Conservation (phyloP, 2,329 filamentous ascomycete genomes). For the Colletotrichum euphorbiae region DNA sequence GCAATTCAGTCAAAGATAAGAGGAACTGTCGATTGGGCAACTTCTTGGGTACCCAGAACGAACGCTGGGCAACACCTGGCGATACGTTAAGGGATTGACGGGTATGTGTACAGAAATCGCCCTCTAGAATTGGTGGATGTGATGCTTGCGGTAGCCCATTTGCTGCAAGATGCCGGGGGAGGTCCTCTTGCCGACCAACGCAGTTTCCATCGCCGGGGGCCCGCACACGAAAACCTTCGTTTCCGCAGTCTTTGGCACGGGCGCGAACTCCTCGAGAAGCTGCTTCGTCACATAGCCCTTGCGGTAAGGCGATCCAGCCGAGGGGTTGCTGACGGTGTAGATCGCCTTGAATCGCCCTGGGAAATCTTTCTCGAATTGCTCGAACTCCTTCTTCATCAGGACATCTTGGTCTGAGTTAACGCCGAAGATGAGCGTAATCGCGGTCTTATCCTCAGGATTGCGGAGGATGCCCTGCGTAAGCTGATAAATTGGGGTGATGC, state of each 20-base stretch:
- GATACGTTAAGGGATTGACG: background rate
- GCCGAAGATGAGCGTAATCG: slow-evolving; percentile 73
- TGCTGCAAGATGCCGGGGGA: slow-evolving; percentile 64
- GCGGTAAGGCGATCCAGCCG: slow-evolving; percentile 53
- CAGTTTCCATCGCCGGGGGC: slow-evolving; percentile 73
- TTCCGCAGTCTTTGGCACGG: slow-evolving; percentile 47
- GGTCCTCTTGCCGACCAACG: slow-evolving; percentile 60
- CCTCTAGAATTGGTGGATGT: slow-evolving; percentile 68
- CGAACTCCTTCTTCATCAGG: slow-evolving; percentile 65
- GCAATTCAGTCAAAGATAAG: too few relatives aligned
- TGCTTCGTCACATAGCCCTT: slow-evolving; percentile 70
- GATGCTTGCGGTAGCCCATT: slow-evolving; percentile 67
- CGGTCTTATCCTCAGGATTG: slow-evolving; percentile 71
- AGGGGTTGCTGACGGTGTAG: slow-evolving; percentile 67
- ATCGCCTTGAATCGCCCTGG: slow-evolving; percentile 67
- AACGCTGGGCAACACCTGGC: background rate
- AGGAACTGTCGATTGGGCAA: too few relatives aligned
- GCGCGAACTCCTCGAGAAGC: slow-evolving; percentile 63
- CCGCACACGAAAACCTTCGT: slow-evolving; percentile 77
- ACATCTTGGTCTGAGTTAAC: slow-evolving; percentile 74
- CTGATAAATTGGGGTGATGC: slow-evolving; percentile 78
- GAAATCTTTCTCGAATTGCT: slow-evolving; percentile 61
- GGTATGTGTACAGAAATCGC: too few relatives aligned
- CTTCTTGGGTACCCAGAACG: background rate
- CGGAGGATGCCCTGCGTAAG: slow-evolving; percentile 71